A percentile compares a stretch with the other conserved stretches of the same genome.
phyloP scores from a whole-genome alignment of 768 basidiomycete species.

The Boletus pseudo-olivaceus region DNA sequence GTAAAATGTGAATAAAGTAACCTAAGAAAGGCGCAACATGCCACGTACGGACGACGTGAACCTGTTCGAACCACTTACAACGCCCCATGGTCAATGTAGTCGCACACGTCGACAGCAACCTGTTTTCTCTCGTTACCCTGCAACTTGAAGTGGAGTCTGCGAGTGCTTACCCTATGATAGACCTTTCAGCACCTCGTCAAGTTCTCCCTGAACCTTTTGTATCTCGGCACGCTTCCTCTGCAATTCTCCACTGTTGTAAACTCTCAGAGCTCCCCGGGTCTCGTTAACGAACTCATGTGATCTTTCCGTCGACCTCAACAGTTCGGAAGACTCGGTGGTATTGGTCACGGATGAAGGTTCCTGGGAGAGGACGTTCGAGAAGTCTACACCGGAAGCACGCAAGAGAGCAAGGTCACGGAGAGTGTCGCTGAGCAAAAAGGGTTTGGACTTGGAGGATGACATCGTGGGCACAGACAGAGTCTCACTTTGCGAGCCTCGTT shows the following conservation, averaged over 20 bases:
- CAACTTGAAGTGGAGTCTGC: not conserved
- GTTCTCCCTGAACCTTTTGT: slow-evolving; percentile 49
- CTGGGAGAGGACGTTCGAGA: slow-evolving; percentile 30
- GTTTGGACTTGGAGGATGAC: slow-evolving; percentile 34
- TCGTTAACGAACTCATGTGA: slow-evolving; percentile 61
- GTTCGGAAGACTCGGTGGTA: slow-evolving; percentile 9
- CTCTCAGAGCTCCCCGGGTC: slow-evolving; percentile 51
- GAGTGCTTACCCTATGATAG: slow-evolving; percentile 22
- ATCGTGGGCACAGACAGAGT: slow-evolving; percentile 5
- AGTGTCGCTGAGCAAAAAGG: slow-evolving; percentile 53
- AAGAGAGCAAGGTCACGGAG: slow-evolving; percentile 72
- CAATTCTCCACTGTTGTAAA: slow-evolving; percentile 43
- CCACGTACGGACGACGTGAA: not conserved
- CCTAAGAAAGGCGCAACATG: not conserved
- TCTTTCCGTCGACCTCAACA: slow-evolving; percentile 28
- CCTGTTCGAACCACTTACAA: not conserved
- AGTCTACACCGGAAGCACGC: slow-evolving; percentile 51
- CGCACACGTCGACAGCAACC: not conserved
- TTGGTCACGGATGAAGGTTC: not conserved
- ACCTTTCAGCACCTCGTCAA: slow-evolving; percentile 50
- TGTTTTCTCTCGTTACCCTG: not conserved
- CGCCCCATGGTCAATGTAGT: not conserved
- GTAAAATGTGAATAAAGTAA: not conserved
- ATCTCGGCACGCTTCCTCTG: slow-evolving; percentile 51
- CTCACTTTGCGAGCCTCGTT: not conserved